Base-by-base conservation (phyloP, 495 filamentous ascomycete species). In the Xylaria telfairii region DNA sequence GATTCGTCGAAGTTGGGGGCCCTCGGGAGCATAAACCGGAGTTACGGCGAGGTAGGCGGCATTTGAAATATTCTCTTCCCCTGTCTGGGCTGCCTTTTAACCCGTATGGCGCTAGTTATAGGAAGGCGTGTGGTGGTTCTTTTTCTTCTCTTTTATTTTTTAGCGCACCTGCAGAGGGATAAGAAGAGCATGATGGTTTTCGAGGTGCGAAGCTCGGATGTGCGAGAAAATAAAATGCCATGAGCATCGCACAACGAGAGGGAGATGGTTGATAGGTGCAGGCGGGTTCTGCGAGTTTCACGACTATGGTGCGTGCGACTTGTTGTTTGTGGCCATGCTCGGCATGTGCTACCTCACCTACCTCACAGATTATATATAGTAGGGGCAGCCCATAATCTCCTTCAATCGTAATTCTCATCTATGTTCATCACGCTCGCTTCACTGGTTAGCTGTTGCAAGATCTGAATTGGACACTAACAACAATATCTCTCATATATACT, bases 21-120 rank as follows among this genome's bases (percentile, higher is more conserved):
- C n/a, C 60, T 57, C 37, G n/a, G 61, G 61, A 71, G 69, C 69
- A 71, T 71, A 44, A 49, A 71, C 39, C 42, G 69, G 69, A 49
- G 69, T 71, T 71, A 57, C 17, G 62, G 63, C 53, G 54, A 67
- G 37, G 32, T 53, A 54, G 69, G 64, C 54, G 54, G 64, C 54
- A 44, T 65, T 34, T 42, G 63, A 65, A 66, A 57, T 65, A 26
- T 65, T 47, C 17, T 59, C 24, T 65, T 57, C 47, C 32, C 47
- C 44, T 69, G 44, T 39, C 34, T 26, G 56, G 59, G n/a, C 34
- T 49, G 44, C 61, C 49, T 57, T 65, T 65, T 24, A 30, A 61
- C 44, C 6, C 30, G 62, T 67, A 46, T 34, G 69, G 69, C 69
- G 69, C 69, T 71, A 71, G 69, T 67, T 67, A 71, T 62, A 71